Percentiles rank a stretch among this genome's conserved stretches.
Conservation (phyloP, 1,284 basidiomycete genomes). For the Leccinum pachyderme region DNA sequence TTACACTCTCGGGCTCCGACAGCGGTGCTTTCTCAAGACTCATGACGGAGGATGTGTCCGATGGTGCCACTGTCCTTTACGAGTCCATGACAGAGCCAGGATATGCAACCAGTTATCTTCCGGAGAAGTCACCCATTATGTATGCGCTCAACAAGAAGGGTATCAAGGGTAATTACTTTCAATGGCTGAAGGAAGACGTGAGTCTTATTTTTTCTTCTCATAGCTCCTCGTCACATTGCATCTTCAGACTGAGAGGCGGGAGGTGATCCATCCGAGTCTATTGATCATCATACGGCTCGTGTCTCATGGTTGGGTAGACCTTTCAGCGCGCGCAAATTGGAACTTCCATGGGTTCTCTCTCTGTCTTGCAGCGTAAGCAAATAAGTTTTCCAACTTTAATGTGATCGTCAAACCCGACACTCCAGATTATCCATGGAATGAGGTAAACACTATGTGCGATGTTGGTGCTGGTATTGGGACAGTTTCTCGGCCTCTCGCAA, state of each 20-base stretch:
- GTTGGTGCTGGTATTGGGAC: constrained; percentile 48
- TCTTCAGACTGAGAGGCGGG: constrained; percentile 17
- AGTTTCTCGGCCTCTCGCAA: constrained; percentile 43
- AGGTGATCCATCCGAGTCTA: constrained; percentile 17
- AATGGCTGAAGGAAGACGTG: constrained; percentile 25
- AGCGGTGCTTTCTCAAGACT: constrained; percentile 8
- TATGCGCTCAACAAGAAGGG: constrained; percentile 24
- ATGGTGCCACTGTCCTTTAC: constrained; percentile 17
- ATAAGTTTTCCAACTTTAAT: not conserved
- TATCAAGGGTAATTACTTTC: constrained; percentile 22
- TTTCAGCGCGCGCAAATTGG: constrained; percentile 28
- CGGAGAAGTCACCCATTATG: constrained; percentile 23
- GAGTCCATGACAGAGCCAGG: constrained; percentile 28
- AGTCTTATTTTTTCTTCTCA: not conserved
- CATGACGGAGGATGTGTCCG: constrained; percentile 18
- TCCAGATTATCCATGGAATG: constrained; percentile 44
- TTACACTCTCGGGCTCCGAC: constrained; percentile 16
- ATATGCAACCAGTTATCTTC: constrained; percentile 20
- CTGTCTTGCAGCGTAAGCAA: constrained; percentile 26
- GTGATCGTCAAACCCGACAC: not conserved
- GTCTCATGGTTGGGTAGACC: constrained; percentile 7
- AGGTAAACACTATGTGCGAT: constrained; percentile 44
- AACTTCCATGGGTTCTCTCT: constrained; percentile 19
- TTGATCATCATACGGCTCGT: not conserved
- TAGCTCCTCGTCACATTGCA: not conserved